Conservation (phyloP, 1,284 basidiomycete genomes). For the Tilletiopsis washingtonensis region DNA sequence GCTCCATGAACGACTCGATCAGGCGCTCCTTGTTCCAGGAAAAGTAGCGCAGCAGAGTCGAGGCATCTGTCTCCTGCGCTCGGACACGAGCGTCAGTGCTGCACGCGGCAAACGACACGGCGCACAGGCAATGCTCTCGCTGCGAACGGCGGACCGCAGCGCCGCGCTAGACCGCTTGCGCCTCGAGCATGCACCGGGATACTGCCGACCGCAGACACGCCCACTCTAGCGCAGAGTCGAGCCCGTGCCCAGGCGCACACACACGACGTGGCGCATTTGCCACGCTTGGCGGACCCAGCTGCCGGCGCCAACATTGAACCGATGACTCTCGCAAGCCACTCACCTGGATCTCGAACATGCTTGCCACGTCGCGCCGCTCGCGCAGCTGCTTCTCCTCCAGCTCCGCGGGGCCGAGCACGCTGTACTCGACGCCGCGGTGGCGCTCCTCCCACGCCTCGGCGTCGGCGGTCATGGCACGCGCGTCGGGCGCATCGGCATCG, state of each 20-base stretch:
- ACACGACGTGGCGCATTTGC: too few species aligned
- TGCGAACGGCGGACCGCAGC: too few species aligned
- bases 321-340: conserved; percentile 34
- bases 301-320: too few species aligned
- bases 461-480: background rate
- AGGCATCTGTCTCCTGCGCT: conserved; percentile 54
- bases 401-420: conserved; percentile 19
- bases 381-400: conserved; percentile 34
- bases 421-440: conserved; percentile 28
- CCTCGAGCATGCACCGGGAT: too few species aligned
- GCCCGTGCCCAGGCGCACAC: too few species aligned
- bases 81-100: conserved; percentile 26
- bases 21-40: conserved; percentile 93
- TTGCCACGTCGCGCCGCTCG: conserved; percentile 41
- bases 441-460: background rate
- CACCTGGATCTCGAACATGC: conserved; percentile 41
- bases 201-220: too few species aligned
- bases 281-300: too few species aligned
- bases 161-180: too few species aligned
- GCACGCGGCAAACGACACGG: conserved; percentile 6
- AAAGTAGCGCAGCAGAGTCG: conserved; percentile 73
- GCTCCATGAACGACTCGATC: conserved; percentile 48
- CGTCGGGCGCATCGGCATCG: background rate
- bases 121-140: background rate
- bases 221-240: too few species aligned